These are phyloP conservation scores for Saccharum hybrid DNA, from an alignment of 202 grass and related monocot genomes.

Conservation along the genomic window DNA sequence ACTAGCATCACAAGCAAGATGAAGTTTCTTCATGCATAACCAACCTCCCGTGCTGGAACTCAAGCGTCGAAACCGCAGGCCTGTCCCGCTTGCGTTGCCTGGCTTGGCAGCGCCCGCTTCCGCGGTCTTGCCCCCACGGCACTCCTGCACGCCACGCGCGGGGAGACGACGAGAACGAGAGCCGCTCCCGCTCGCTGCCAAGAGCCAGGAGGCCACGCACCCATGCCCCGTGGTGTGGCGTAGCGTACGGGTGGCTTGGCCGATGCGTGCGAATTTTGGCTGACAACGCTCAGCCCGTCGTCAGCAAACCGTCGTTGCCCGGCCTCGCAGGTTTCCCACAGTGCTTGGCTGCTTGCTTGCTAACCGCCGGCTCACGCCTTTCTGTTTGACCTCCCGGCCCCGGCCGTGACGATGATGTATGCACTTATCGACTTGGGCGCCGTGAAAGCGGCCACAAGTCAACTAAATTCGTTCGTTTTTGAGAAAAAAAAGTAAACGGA, in stretches of 20 bases:
- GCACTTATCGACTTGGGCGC: not conserved
- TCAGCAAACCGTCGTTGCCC: conserved; percentile 6
- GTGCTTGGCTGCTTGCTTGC: not conserved
- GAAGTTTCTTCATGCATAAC: not conserved
- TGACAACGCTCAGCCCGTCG: not conserved
- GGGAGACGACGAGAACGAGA: not conserved
- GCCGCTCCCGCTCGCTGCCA: not conserved
- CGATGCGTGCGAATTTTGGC: not conserved
- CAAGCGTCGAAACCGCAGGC: not conserved
- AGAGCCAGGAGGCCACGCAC: not conserved
- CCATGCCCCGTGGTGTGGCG: conserved; percentile 28
- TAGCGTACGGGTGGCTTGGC: not conserved
- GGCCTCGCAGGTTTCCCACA: not conserved
- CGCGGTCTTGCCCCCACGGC: conserved; percentile 16
- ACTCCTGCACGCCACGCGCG: not conserved
- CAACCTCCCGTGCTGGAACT: not conserved
- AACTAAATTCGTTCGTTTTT: not conserved
- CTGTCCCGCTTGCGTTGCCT: not conserved
- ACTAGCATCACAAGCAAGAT: not conserved
- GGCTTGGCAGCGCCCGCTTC: not conserved
- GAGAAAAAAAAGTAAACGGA: not conserved
- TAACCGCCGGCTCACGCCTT: not conserved
- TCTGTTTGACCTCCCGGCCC: not conserved
- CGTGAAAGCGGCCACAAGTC: not conserved
- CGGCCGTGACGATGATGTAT: not conserved